Evolutionary conservation across 768 basidiomycete species (phyloP), one percentile per base, ranked within the genome.

Genomic region (Dictyophora rubrovolvata): DNA sequence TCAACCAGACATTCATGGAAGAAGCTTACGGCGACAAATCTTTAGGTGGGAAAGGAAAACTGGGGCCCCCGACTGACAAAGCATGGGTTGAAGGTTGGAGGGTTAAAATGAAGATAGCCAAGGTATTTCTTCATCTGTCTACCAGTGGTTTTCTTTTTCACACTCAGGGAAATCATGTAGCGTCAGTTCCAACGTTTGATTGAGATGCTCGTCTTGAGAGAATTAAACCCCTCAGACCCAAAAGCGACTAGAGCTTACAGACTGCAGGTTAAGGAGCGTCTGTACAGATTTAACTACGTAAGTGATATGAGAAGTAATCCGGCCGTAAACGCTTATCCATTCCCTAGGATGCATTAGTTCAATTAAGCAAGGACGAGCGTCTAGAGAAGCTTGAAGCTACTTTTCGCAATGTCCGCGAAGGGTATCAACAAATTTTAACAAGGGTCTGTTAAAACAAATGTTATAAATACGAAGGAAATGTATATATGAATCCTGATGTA

Each of bases 241-340:
- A 74, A 73, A 22, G 74, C 76, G 22, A 70, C 76, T 64, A 81
- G 76, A 55, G 83, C 86, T 10, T 96, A 87, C 70, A 77, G 95
- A 55, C 70, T 99, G 34, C 88, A 93, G 70, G 93, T 95, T 67
- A 99, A 99, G 72, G 93, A 96, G 70, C 81, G 96, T 37, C 71
- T 99, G 48, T 97, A 89, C 67, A 80, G 93, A 20, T 97, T 97
- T 73, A 99, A 98, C 73, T 96, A 86, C 69, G 93, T 93, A 53
- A 22, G 54, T 34, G 18, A 55, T 36, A 49, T 42, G 55, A 33
- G 33, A 52, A 64, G 12, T 48, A 52, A 46, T n/a, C 42, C 9
- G 11, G 21, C 5, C 4, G 21, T 34, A 21, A 53, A 57, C 20
- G 46, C 34, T 28, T 34, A 16, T 55, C 37, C 14, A 8, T 36